phyloP scores from a whole-genome alignment of 495 filamentous ascomycete genomes.

The Penicillium nucicola region DNA sequence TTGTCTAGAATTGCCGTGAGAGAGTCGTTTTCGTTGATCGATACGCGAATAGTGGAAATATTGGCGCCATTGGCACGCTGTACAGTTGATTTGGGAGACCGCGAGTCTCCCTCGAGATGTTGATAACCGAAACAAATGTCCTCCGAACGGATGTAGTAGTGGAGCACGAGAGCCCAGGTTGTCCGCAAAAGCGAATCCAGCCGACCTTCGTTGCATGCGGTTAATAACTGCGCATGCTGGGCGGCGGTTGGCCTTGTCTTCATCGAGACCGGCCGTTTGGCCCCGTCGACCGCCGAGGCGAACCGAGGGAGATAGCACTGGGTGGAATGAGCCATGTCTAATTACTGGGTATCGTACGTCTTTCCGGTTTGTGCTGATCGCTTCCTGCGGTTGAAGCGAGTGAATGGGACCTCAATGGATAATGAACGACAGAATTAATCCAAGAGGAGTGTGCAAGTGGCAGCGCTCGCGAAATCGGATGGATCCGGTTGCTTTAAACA shows the following conservation, averaged over 20 bases:
- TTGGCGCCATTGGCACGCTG: constrained; percentile 15
- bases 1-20: constrained; percentile 31
- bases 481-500: constrained; percentile 25
- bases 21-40: constrained; percentile 32
- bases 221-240: constrained; percentile 33
- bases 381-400: not conserved
- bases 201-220: constrained; percentile 29
- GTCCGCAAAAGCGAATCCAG: constrained; percentile 40
- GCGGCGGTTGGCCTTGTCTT: constrained; percentile 30
- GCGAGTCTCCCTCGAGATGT: constrained; percentile 25
- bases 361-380: not conserved
- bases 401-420: constrained; percentile 2
- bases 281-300: constrained; percentile 26
- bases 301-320: constrained; percentile 39
- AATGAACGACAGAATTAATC: constrained; percentile 17
- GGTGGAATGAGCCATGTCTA: constrained; percentile 34
- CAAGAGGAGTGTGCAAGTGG: constrained; percentile 9
- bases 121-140: constrained; percentile 57
- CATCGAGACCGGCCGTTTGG: constrained; percentile 37
- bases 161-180: constrained; percentile 53
- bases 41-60: constrained; percentile 21
- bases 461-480: constrained; percentile 16
- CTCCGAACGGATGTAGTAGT: constrained; percentile 51
- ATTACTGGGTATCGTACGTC: not conserved
- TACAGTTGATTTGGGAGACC: constrained; percentile 14